Evolutionary conservation across 495 filamentous ascomycete species (phyloP).

Genomic region (Aspergillus cavernicola): DNA sequence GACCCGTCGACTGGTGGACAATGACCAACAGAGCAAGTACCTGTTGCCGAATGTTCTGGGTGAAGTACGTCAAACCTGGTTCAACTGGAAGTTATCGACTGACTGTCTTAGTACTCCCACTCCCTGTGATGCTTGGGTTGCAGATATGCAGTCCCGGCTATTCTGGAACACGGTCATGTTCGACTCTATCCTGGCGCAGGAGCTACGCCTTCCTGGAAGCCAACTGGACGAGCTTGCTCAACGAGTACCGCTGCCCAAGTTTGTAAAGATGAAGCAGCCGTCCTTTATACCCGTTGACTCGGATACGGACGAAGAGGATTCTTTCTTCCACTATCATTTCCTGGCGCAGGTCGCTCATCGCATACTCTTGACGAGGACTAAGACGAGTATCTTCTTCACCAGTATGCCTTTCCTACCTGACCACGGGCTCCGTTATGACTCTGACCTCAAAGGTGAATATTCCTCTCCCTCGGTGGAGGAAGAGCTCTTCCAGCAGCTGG

Average conservation of each 20-base stretch:
- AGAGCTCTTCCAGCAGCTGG: not conserved
- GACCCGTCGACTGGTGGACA: not conserved
- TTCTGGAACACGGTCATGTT: not conserved
- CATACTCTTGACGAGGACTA: not conserved
- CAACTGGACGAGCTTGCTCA: not conserved
- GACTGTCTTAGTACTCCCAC: not conserved
- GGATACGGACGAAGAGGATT: not conserved
- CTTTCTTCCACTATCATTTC: not conserved
- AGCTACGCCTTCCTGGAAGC: not conserved
- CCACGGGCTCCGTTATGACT: too few species aligned
- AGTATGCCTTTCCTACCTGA: not conserved
- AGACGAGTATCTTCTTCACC: not conserved
- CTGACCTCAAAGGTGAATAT: not conserved
- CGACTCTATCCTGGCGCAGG: not conserved
- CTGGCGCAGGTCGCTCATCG: not conserved
- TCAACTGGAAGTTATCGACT: not conserved
- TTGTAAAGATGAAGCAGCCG: not conserved
- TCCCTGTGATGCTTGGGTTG: not conserved
- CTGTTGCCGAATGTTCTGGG: not conserved
- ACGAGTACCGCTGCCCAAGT: not conserved
- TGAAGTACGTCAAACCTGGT: not conserved
- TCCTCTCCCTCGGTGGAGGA: not conserved
- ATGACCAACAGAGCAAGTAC: not conserved
- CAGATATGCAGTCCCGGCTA: not conserved
- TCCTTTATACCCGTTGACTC: not conserved